Conservation (phyloP, 2,329 filamentous ascomycete species). For the Alternaria dauci region DNA sequence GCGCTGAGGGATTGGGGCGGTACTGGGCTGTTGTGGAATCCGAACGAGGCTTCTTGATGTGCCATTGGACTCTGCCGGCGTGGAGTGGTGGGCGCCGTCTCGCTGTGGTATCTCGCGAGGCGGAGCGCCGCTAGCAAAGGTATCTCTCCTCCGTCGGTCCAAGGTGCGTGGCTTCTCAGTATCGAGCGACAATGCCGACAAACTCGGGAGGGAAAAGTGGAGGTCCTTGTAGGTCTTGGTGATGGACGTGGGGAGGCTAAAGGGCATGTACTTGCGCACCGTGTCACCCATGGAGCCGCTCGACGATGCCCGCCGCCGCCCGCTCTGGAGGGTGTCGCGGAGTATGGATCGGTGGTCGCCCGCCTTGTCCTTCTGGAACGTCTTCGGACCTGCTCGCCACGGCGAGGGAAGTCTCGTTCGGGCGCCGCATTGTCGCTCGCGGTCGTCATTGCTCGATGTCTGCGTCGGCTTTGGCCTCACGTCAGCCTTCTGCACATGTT, state of each 20-base stretch:
- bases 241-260: slow-evolving; percentile 47
- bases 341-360: slow-evolving; percentile 50
- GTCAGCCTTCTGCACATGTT: neutral
- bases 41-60: slow-evolving; percentile 10
- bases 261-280: slow-evolving; percentile 48
- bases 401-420: slow-evolving; percentile 54
- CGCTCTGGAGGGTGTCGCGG: slow-evolving; percentile 48
- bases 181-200: slow-evolving; percentile 42
- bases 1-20: slow-evolving; percentile 27
- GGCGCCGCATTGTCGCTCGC: slow-evolving; percentile 20
- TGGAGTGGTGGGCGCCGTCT: slow-evolving; percentile 31
- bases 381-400: slow-evolving; percentile 53
- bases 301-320: slow-evolving; percentile 52
- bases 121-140: slow-evolving; percentile 18
- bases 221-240: slow-evolving; percentile 48
- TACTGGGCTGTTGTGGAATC: slow-evolving; percentile 22
- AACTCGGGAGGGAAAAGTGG: slow-evolving; percentile 48
- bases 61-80: slow-evolving; percentile 14
- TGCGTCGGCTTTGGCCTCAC: neutral
- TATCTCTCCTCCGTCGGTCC: slow-evolving; percentile 27
- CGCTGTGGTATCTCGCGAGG: slow-evolving; percentile 28
- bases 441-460: slow-evolving; percentile 13
- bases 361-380: slow-evolving; percentile 41
- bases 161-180: slow-evolving; percentile 17
- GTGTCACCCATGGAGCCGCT: slow-evolving; percentile 46